These are phyloP conservation scores for Xylaria sp. DNA, from an alignment of 2,329 filamentous ascomycete species.

Conservation along the genomic window DNA sequence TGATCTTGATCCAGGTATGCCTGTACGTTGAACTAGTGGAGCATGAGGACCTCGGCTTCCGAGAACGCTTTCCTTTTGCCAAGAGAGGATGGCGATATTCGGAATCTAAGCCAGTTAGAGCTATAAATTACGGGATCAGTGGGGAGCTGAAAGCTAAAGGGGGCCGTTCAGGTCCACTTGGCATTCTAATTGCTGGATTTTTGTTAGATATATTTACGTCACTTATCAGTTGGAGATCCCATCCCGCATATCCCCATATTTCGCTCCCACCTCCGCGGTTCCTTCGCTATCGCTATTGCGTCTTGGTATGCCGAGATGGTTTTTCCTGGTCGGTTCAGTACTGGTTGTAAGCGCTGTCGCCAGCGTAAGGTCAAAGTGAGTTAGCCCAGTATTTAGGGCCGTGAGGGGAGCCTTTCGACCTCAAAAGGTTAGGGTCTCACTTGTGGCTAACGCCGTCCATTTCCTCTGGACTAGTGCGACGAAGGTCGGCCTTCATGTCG, in stretches of 20 bases:
- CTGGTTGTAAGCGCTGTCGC: conserved; percentile 34
- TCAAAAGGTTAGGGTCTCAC: not conserved
- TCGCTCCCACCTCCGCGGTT: conserved; percentile 6
- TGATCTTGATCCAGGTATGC: not conserved
- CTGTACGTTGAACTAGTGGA: not conserved
- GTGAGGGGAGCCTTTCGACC: not conserved
- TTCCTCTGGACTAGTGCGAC: conserved; percentile 30
- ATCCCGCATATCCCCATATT: conserved; percentile 31
- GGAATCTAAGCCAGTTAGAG: conserved; percentile 28
- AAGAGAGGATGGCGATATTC: conserved; percentile 21
- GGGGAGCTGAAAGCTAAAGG: not conserved
- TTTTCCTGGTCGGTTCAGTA: conserved; percentile 38
- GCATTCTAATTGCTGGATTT: conserved; percentile 6
- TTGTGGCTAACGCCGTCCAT: conserved; percentile 26
- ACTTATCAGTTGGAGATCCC: conserved; percentile 10
- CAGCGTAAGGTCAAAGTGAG: conserved; percentile 38
- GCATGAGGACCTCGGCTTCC: conserved; percentile 10
- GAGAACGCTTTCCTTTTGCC: conserved; percentile 1
- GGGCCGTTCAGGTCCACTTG: conserved; percentile 13
- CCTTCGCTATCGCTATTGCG: conserved; percentile 1
- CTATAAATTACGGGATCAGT: conserved; percentile 11
- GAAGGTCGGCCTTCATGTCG: conserved; percentile 33
- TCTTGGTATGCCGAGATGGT: conserved; percentile 33
- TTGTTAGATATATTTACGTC: conserved; percentile 6
- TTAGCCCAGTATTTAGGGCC: conserved; percentile 6